Base-by-base conservation (phyloP, 805 yeast genomes). In the Kazachstania viticola region DNA sequence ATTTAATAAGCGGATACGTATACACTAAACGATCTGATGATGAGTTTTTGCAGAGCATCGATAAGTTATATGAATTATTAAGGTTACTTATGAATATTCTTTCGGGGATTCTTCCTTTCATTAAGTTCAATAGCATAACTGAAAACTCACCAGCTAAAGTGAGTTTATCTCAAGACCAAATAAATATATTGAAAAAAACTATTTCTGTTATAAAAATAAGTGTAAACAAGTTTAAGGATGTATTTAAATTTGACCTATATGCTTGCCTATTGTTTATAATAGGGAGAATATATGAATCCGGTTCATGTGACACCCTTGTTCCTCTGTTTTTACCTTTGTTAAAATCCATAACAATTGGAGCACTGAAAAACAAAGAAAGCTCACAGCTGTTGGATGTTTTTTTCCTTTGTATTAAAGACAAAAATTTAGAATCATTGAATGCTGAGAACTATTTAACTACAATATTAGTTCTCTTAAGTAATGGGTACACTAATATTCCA, bases 31-130 rank as follows among this genome's bases (percentile, higher is more conserved):
- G 40, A 4, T 38, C 52, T 2, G 53, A 58, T 2, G 72, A 67
- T 8, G 64, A 60, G 23, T 60, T 73, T 34, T 59, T 67, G 21
- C 56, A 62, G 18, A 77, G 75, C 31, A 76, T 81, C 33, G 94
- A 83, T 44, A 83, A 81, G 46, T 58, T 84, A 27, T 83, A 88
- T 52, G 96, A 88, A 49, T 61, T 87, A 17, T 56, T 85, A 30
- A 65, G 95, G 39, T 67, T 85, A 5, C 69, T 72, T 13, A 64
- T 80, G 60, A 62, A 76, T 14, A 77, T 82, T 0, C 56, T 85
- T 13, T 67, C 76, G 17, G 65, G 62, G 19, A 57, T 68, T 7
- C 55, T 79, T 27, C 87, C 93, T 7, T 69, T 74, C 32, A 58
- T 77, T 25, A 66, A 69, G 34, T 67, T 64, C 18, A 67, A 63